Conservation (phyloP, 1,139 yeast species). For the Meyerozyma elateridarum region DNA sequence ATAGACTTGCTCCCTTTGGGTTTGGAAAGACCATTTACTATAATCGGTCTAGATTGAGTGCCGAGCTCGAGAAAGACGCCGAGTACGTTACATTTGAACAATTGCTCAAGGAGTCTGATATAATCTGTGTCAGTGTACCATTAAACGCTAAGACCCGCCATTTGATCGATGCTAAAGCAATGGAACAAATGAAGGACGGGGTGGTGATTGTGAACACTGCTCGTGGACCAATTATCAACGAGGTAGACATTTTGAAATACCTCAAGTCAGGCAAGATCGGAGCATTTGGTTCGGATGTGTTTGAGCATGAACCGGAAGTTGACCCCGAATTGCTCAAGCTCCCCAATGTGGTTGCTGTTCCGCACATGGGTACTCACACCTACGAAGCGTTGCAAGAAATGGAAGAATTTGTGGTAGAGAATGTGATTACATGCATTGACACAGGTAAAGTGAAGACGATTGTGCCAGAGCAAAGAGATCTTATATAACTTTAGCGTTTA, state of each 20-base stretch:
- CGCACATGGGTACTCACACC: constrained; percentile 82
- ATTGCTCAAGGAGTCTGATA: constrained; percentile 48
- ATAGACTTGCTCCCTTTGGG: constrained; percentile 61
- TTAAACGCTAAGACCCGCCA: constrained; percentile 56
- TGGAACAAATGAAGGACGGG: constrained; percentile 59
- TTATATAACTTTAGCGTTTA: not conserved
- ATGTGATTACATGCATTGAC: constrained; percentile 36
- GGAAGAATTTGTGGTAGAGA: constrained; percentile 53
- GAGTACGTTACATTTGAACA: constrained; percentile 56
- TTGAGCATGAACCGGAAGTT: constrained; percentile 75
- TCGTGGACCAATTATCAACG: constrained; percentile 72
- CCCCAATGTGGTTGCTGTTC: constrained; percentile 61
- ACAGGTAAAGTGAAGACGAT: constrained; percentile 61
- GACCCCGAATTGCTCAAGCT: constrained; percentile 50
- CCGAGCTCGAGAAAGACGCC: constrained; percentile 54
- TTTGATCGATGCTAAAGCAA: constrained; percentile 46
- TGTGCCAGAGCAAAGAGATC: constrained; percentile 57
- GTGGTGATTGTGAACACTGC: constrained; percentile 66
- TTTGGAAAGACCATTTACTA: constrained; percentile 55
- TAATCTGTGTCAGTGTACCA: constrained; percentile 61
- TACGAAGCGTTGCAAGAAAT: constrained; percentile 51
- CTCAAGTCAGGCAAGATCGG: constrained; percentile 68
- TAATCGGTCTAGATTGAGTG: constrained; percentile 49
- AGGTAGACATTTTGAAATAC: constrained; percentile 53
- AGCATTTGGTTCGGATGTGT: constrained; percentile 78